Conservation (phyloP, 257 asterid species). For the Cynanchum wilfordii region DNA sequence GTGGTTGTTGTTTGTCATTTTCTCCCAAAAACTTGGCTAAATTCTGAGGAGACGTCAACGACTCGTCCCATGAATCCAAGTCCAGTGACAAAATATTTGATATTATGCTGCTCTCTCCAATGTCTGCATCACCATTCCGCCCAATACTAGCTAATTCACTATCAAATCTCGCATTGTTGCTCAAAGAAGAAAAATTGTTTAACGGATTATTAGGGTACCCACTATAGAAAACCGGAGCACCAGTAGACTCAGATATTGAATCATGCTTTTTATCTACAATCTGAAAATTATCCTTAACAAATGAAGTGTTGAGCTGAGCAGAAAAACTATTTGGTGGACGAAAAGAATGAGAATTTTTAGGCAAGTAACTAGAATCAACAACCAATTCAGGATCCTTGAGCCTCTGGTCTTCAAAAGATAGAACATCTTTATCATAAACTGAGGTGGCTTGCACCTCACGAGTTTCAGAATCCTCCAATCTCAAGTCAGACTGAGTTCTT, state of each 20-base stretch:
- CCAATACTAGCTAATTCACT: conserved; percentile 32
- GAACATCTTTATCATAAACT: conserved; percentile 47
- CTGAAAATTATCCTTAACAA: conserved; percentile 33
- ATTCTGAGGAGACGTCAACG: conserved; percentile 68
- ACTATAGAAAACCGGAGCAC: conserved; percentile 27
- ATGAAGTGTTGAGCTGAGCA: conserved; percentile 31
- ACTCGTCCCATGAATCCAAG: conserved; percentile 70
- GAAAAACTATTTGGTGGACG: conserved; percentile 33
- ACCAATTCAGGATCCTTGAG: conserved; percentile 52
- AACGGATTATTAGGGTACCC: conserved; percentile 40
- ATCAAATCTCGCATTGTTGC: conserved; percentile 42
- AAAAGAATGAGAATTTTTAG: conserved; percentile 35
- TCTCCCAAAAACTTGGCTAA: conserved; percentile 58
- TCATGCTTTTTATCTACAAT: conserved; percentile 43
- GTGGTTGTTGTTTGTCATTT: conserved; percentile 41
- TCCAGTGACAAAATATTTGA: conserved; percentile 81
- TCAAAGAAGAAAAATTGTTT: conserved; percentile 28
- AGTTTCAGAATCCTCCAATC: conserved; percentile 27
- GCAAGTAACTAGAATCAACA: conserved; percentile 26
- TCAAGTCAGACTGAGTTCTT: conserved; percentile 28
- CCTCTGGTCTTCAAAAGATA: conserved; percentile 57
- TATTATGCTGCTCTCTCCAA: conserved; percentile 85
- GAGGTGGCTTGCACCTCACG: conserved; percentile 25
- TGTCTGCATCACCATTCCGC: conserved; percentile 26
- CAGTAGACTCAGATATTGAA: conserved; percentile 40